A percentile compares a stretch with the other conserved stretches of the same genome.
Evolutionary conservation across 2,329 filamentous ascomycete species (phyloP).

Genomic region (Colletotrichum sp.): DNA sequence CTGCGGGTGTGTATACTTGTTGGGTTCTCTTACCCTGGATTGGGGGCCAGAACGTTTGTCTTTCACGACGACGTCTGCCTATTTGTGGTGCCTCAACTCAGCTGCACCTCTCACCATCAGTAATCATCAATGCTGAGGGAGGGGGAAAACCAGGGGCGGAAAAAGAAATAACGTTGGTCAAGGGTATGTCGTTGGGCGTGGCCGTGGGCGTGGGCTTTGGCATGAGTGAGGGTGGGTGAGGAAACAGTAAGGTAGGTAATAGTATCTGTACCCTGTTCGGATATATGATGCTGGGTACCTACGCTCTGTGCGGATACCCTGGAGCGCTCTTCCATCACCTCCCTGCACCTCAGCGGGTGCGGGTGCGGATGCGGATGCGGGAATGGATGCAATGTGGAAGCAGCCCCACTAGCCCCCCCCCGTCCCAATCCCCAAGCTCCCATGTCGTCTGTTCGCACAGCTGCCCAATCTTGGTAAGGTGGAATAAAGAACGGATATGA

Average conservation of each 20-base stretch:
- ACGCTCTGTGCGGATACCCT: neutral
- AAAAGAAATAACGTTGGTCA: neutral
- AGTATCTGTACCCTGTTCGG: neutral
- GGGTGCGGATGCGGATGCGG: neutral
- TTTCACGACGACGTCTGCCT: neutral
- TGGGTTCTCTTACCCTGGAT: neutral
- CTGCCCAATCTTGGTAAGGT: constrained; percentile 5
- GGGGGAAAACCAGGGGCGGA: neutral
- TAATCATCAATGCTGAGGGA: neutral
- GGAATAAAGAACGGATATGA: neutral
- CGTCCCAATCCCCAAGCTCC: neutral
- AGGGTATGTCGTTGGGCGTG: neutral
- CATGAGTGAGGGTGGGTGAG: neutral
- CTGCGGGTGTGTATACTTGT: neutral
- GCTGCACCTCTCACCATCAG: neutral
- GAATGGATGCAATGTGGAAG: neutral
- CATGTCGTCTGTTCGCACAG: constrained; percentile 12
- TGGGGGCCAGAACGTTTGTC: neutral
- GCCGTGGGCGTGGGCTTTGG: neutral
- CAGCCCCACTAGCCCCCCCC: neutral
- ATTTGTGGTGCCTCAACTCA: neutral
- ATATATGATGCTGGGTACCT: neutral
- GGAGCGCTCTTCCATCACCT: neutral
- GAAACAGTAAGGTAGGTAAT: neutral
- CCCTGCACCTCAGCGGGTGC: neutral